Percentiles rank a stretch among this genome's conserved stretches.
Evolutionary conservation across 1,139 yeast genomes (phyloP).

Genomic region (Candida tropicalis): DNA sequence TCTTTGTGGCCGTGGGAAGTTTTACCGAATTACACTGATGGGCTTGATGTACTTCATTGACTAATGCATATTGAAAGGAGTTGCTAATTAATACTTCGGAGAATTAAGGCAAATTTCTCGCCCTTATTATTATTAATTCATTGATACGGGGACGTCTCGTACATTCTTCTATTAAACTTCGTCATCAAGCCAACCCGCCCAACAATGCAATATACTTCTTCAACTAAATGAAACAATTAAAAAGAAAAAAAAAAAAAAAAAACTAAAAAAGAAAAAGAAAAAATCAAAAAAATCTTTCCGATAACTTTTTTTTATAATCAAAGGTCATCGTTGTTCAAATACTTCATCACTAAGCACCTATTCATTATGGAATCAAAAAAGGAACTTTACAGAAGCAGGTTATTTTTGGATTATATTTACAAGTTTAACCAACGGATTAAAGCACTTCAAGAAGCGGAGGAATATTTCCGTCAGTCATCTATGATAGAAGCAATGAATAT

Average conservation of each 20-base stretch:
- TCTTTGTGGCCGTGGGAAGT: too few species aligned
- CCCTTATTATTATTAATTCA: too few species aligned
- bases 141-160: too few species aligned
- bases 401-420: not conserved
- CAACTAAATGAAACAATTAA: not conserved
- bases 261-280: not conserved
- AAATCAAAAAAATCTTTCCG: too few species aligned
- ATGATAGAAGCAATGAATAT: slow-evolving; percentile 3
- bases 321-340: not conserved
- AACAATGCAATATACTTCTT: not conserved
- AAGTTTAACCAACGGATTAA: slow-evolving; percentile 1
- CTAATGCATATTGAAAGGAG: too few species aligned
- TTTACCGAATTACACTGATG: too few species aligned
- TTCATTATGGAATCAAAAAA: not conserved
- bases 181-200: too few species aligned
- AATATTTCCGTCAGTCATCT: slow-evolving; percentile 3
- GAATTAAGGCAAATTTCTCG: too few species aligned
- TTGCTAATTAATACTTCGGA: too few species aligned
- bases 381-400: not conserved
- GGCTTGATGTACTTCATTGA: too few species aligned
- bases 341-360: not conserved
- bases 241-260: not conserved
- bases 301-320: not conserved
- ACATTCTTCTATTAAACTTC: too few species aligned
- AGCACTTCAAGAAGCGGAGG: not conserved